phyloP scores from a whole-genome alignment of 192 early-diverging fungal species.

The Spinellus fusiger region DNA sequence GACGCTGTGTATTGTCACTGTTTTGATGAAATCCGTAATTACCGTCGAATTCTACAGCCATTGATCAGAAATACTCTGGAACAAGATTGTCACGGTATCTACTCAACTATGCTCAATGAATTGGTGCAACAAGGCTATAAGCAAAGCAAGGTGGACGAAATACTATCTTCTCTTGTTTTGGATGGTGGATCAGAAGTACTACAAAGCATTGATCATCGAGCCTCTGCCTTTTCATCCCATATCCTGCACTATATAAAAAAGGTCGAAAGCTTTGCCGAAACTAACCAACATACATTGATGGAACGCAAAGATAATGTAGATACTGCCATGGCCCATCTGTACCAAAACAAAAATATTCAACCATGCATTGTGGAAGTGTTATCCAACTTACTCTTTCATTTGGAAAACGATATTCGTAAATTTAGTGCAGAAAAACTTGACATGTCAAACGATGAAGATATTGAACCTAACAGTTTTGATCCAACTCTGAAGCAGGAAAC shows the following conservation, averaged over 20 bases:
- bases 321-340: not conserved
- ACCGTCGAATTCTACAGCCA: not conserved
- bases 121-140: not conserved
- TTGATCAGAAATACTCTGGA: not conserved
- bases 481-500: not conserved
- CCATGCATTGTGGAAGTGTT: not conserved
- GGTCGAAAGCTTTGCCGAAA: not conserved
- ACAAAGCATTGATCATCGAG: not conserved
- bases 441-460: not conserved
- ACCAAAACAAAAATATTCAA: not conserved
- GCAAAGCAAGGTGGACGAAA: not conserved
- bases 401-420: not conserved
- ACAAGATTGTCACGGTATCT: not conserved
- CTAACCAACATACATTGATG: not conserved
- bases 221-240: not conserved
- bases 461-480: not conserved
- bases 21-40: not conserved
- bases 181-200: not conserved
- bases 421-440: not conserved
- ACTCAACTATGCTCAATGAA: not conserved
- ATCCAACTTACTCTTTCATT: not conserved
- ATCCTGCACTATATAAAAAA: not conserved
- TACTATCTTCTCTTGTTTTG: not conserved
- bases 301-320: not conserved
- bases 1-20: not conserved